Evolutionary conservation across 495 filamentous ascomycete genomes (phyloP), one percentile per base, ranked within the genome.

Genomic region (Aspergillus wentii): DNA sequence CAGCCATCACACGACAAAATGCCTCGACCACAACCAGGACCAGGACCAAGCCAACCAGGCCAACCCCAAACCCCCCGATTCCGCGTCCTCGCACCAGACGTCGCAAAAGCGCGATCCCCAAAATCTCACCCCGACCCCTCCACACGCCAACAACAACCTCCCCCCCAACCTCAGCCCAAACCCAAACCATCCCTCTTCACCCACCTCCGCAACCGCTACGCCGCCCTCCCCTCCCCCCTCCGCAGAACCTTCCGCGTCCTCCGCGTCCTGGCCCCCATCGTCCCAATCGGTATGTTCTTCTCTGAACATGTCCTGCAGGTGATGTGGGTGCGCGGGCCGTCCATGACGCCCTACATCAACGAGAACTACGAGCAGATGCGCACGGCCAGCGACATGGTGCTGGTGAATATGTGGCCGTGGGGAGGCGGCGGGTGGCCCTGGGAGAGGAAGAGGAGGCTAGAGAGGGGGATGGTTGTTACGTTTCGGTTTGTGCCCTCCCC

Each of bases 321-420:
- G 18, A 78, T 79, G 48, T 69, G 69, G 62, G 78, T 88, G 45
- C 66, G 61, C 18, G 86, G 86, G 3, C 66, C 76, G 15, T 84
- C 79, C 11, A 91, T 91, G 86, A 86, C 82, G 37, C 86, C 86
- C 0, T 83, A 77, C 56, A 51, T 91, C 8, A 88, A 88, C 44
- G 66, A 78, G 27, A 70, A 80, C 32, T 81, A 62, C 52, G 69
- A 80, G 27, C 58, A 72, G 44, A 75, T 68, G 31, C 65, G 76
- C 16, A 68, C 69, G 17, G 53, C 71, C n/a, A 51, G 57, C 28
- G 76, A 82, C 31, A 46, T 69, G 14, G 65, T 78, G 5, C 50
- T 72, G 14, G 64, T 75, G 7, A 68, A 61, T 33, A 66, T 69
- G 68, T 68, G 66, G 62, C 54, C 62, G 3, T 61, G 44, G 41